Evolutionary conservation across 805 yeast species (phyloP).

Genomic region (Barnettozyma vustinii): DNA sequence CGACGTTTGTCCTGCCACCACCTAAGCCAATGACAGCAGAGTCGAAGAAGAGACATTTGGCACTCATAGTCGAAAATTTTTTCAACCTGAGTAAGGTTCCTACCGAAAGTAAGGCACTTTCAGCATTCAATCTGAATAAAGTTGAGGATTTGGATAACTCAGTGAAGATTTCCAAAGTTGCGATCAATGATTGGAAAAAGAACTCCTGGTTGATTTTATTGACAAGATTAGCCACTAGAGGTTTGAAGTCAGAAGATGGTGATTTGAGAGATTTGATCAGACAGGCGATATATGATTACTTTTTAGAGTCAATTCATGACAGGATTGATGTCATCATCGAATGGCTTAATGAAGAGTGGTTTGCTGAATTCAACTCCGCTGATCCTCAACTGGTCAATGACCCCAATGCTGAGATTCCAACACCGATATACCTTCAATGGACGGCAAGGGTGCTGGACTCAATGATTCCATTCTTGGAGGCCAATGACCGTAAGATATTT

Average conservation of each 20-base stretch:
- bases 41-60: conserved; percentile 53
- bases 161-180: conserved; percentile 26
- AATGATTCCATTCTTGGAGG: conserved; percentile 78
- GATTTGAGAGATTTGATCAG: conserved; percentile 59
- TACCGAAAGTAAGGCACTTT: conserved; percentile 14
- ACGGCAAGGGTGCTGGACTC: conserved; percentile 68
- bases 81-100: conserved; percentile 40
- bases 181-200: conserved; percentile 48
- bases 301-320: conserved; percentile 64
- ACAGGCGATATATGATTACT: conserved; percentile 64
- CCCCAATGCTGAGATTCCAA: conserved; percentile 20
- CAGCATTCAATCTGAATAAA: conserved; percentile 18
- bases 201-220: conserved; percentile 74
- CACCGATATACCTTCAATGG: conserved; percentile 62
- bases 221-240: conserved; percentile 79
- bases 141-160: conserved; percentile 17
- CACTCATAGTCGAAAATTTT: conserved; percentile 53
- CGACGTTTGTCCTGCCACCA: conserved; percentile 48
- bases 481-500: conserved; percentile 72
- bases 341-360: conserved; percentile 97
- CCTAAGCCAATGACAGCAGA: conserved; percentile 49
- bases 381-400: conserved; percentile 18
- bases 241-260: conserved; percentile 39
- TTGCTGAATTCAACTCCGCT: conserved; percentile 40
- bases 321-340: conserved; percentile 73